phyloP scores from a whole-genome alignment of 2,329 filamentous ascomycete genomes.

The Blumeria graminis region DNA sequence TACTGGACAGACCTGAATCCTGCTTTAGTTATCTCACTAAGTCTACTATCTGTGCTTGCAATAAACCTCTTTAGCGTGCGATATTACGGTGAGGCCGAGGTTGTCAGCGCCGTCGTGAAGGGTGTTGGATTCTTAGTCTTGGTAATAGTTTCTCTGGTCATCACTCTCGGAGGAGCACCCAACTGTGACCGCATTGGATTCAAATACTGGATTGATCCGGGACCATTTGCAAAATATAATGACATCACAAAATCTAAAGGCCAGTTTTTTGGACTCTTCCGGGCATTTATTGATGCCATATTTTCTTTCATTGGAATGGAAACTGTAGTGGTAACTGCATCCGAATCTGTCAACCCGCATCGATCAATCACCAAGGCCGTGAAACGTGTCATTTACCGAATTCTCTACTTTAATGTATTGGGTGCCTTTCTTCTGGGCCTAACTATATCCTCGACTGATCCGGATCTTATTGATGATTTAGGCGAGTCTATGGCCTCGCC shows the following conservation, averaged over 20 bases:
- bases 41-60: slow-evolving; percentile 15
- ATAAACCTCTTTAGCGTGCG: slow-evolving; percentile 33
- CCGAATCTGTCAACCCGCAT: slow-evolving; percentile 48
- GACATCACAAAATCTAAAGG: slow-evolving; percentile 40
- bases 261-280: slow-evolving; percentile 41
- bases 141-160: slow-evolving; percentile 55
- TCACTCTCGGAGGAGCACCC: slow-evolving; percentile 66
- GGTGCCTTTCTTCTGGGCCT: slow-evolving; percentile 51
- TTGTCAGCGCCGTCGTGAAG: slow-evolving; percentile 32
- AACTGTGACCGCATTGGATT: slow-evolving; percentile 49
- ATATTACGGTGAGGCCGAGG: slow-evolving; percentile 36
- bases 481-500: slow-evolving; percentile 46
- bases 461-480: slow-evolving; percentile 23
- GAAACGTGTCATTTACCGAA: slow-evolving; percentile 56
- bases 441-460: slow-evolving; percentile 43
- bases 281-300: slow-evolving; percentile 23
- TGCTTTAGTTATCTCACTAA: slow-evolving; percentile 19
- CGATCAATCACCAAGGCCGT: slow-evolving; percentile 47
- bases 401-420: slow-evolving; percentile 51
- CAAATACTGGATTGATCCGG: slow-evolving; percentile 40
- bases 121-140: slow-evolving; percentile 37
- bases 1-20: background rate
- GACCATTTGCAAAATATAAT: slow-evolving; percentile 37
- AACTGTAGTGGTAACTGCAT: slow-evolving; percentile 26
- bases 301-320: slow-evolving; percentile 25